Evolutionary conservation across 1,284 basidiomycete genomes (phyloP).

Genomic region (Melampsora occidentalis): DNA sequence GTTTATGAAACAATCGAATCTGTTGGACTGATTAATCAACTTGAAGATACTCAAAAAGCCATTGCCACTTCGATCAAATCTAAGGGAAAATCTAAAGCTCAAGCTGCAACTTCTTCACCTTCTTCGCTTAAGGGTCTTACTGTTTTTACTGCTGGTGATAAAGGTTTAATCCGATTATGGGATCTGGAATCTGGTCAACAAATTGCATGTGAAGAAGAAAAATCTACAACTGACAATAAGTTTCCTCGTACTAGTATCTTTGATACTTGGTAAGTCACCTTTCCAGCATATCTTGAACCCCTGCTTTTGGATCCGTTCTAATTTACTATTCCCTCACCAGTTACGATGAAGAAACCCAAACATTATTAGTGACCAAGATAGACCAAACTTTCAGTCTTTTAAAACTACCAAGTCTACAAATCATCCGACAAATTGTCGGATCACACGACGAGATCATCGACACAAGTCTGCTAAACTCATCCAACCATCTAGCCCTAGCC

Average conservation of each 20-base stretch:
- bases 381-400: slow-evolving; percentile 95
- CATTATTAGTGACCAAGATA: slow-evolving; percentile 81
- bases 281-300: neutral
- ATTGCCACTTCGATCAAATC: slow-evolving; percentile 35
- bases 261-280: slow-evolving; percentile 35
- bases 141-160: slow-evolving; percentile 85
- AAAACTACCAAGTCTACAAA: slow-evolving; percentile 64
- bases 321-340: neutral
- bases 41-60: slow-evolving; percentile 45
- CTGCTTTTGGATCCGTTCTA: neutral
- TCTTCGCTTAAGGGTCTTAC: slow-evolving; percentile 54
- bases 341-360: slow-evolving; percentile 29
- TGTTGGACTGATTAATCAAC: slow-evolving; percentile 63
- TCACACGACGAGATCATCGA: slow-evolving; percentile 99
- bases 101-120: slow-evolving; percentile 56
- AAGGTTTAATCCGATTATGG: slow-evolving; percentile 78
- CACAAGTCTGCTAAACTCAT: slow-evolving; percentile 67
- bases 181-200: slow-evolving; percentile 67
- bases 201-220: slow-evolving; percentile 41
- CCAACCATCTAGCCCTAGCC: slow-evolving; percentile 81
- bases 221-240: slow-evolving; percentile 2
- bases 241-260: slow-evolving; percentile 23
- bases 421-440: slow-evolving; percentile 84
- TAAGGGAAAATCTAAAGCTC: slow-evolving; percentile 57
- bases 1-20: slow-evolving; percentile 83